A percentile compares a stretch with the other conserved stretches of the same genome.
Evolutionary conservation across 352 stramenopile genomes (phyloP).

Genomic region (Elongisporangium prolatum): DNA sequence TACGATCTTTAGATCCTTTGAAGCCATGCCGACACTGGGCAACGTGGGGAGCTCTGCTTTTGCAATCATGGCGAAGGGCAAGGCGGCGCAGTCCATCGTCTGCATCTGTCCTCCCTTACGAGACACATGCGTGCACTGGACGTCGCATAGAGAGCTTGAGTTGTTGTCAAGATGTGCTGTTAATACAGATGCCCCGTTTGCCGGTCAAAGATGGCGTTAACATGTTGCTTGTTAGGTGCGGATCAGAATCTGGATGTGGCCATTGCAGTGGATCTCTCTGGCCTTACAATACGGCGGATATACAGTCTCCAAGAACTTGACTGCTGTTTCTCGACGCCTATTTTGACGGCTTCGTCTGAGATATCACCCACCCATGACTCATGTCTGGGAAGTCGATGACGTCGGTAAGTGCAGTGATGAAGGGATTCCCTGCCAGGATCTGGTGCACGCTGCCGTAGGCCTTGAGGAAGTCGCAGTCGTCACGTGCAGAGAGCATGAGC

Average conservation of each 20-base stretch:
- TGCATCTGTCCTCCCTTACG: not conserved
- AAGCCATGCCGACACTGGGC: not conserved
- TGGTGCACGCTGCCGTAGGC: slow-evolving; percentile 31
- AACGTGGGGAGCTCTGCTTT: not conserved
- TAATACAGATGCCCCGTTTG: not conserved
- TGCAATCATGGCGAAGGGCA: not conserved
- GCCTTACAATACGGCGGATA: slow-evolving; percentile 13
- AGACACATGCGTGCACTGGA: too few species aligned
- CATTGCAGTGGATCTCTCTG: not conserved
- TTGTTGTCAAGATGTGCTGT: not conserved
- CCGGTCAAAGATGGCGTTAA: not conserved
- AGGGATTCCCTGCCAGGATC: slow-evolving; percentile 19
- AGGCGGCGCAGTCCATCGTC: not conserved
- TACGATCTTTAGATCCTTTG: not conserved
- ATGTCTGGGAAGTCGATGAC: slow-evolving; percentile 42
- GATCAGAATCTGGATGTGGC: not conserved
- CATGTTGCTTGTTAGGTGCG: not conserved
- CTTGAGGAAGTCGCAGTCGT: slow-evolving; percentile 36
- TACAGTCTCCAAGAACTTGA: slow-evolving; percentile 30
- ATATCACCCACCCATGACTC: slow-evolving; percentile 51
- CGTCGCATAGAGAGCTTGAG: not conserved
- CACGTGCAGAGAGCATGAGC: slow-evolving; percentile 31
- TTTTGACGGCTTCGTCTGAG: slow-evolving; percentile 25
- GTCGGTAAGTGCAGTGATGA: slow-evolving; percentile 12
- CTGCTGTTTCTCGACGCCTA: slow-evolving; percentile 24